Evolutionary conservation across 768 basidiomycete genomes (phyloP).

Genomic region (Boletellus ananas): DNA sequence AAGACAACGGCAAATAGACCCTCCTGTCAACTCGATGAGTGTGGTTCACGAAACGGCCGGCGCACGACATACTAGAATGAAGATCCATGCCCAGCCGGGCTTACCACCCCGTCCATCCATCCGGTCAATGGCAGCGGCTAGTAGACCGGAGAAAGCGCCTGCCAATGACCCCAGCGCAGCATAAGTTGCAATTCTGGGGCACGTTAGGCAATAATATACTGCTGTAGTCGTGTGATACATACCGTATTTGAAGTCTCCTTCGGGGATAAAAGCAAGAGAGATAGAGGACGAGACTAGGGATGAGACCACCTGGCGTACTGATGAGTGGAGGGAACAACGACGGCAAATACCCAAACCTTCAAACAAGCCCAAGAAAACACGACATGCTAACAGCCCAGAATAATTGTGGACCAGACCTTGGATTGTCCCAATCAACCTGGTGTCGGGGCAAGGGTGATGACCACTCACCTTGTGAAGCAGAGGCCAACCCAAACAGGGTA

Average conservation of each 20-base stretch:
- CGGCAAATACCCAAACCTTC: constrained; percentile 44
- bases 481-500: constrained; percentile 60
- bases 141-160: constrained; percentile 60
- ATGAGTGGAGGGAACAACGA: constrained; percentile 1
- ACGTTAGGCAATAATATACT: constrained; percentile 2
- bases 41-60: not conserved
- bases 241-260: constrained; percentile 24
- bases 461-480: constrained; percentile 51
- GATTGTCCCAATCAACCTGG: not conserved
- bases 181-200: constrained; percentile 36
- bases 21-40: constrained; percentile 33
- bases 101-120: constrained; percentile 51
- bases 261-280: constrained; percentile 48
- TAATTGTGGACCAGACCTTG: constrained; percentile 45
- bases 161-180: constrained; percentile 48
- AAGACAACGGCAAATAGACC: constrained; percentile 61
- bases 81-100: constrained; percentile 63
- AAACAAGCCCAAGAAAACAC: constrained; percentile 49
- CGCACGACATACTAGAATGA: constrained; percentile 40
- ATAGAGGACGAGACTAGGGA: constrained; percentile 55
- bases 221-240: not conserved
- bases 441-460: not conserved
- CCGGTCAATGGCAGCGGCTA: constrained; percentile 56
- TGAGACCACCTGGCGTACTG: constrained; percentile 45
- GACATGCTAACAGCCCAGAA: constrained; percentile 50